These are phyloP conservation scores for Citrus australasica DNA, from an alignment of 345 rosid species.

Conservation along the genomic window DNA sequence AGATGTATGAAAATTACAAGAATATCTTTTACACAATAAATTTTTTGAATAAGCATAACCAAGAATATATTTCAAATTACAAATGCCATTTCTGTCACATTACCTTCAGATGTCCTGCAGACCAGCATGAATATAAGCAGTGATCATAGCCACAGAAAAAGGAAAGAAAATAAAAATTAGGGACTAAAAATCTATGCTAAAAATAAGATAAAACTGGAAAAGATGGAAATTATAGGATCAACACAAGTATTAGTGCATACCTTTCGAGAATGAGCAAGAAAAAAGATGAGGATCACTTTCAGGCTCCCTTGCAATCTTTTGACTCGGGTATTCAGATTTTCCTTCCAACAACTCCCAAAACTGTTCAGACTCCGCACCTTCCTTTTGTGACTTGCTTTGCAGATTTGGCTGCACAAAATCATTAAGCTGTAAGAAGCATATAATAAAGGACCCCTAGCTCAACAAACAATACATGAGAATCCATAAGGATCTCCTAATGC, in stretches of 20 bases:
- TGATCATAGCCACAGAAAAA: constrained; percentile 14
- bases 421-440: constrained; percentile 17
- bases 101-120: constrained; percentile 87
- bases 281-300: constrained; percentile 95
- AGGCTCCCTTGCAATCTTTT: constrained; percentile 62
- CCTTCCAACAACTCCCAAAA: constrained; percentile 93
- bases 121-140: constrained; percentile 25
- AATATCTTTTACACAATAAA: not conserved
- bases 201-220: not conserved
- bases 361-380: constrained; percentile 88
- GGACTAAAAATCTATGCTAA: constrained; percentile 2
- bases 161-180: constrained; percentile 24
- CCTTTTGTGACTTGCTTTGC: constrained; percentile 81
- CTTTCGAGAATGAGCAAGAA: constrained; percentile 74
- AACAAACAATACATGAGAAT: constrained; percentile 6
- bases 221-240: constrained; percentile 9
- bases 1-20: not conserved
- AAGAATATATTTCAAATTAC: constrained; percentile 3
- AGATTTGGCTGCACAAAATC: constrained; percentile 68
- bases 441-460: not conserved
- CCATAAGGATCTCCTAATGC: not conserved
- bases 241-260: constrained; percentile 28
- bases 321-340: constrained; percentile 76
- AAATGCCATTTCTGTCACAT: not conserved
- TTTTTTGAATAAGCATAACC: not conserved